Evolutionary conservation across 495 filamentous ascomycete species (phyloP), one percentile per base, ranked within the genome.

Genomic region (Aspergillus mulundensis): DNA sequence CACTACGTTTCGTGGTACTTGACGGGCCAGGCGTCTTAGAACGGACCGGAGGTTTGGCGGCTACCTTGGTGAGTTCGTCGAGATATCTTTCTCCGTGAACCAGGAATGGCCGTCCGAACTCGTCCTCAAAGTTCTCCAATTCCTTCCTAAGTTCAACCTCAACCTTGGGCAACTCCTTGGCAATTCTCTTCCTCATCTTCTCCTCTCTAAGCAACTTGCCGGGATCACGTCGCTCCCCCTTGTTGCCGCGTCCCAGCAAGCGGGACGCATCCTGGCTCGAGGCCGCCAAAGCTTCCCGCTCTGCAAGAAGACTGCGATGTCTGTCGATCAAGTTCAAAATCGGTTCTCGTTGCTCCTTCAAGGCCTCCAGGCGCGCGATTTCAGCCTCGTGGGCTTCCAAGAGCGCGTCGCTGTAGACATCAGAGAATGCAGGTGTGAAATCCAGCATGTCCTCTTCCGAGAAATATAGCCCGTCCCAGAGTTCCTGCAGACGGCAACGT

Each of bases 371-470:
- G 21, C 92, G 87, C 8, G 71, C 66, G 53, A 97, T 90, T 61
- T 99, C 95, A 7, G 83, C 84, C 70, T 99, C 94, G 60, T 97
- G 95, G 0, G 91, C 83, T 28, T 85, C 82, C 4, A 98, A 83
- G 16, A 99, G 80, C 39, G 94, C 93, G 67, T 97, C 94, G 61
- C 90, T 96, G 57, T 68, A 80, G 50, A 80, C 78, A 76, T 86
- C 84, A 0, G 90, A 95, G 66, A 96, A 96, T 1, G 91, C 92
- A 3, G 95, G 93, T 4, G 91, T 90, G 58, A 97, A 99, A 56
- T 97, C 91, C 51, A 96, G 79, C 89, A 96, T 97, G 68, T 99
- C 94, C 63, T 97, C 93, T 68, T 99, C 94, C 0, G 91, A 96
- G 66, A 91, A 90, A 71, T 91, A 97, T 5, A 99, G 75, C 7